These are phyloP conservation scores for Starmerella roubikii DNA, from an alignment of 805 yeast species.

Conservation along the genomic window DNA sequence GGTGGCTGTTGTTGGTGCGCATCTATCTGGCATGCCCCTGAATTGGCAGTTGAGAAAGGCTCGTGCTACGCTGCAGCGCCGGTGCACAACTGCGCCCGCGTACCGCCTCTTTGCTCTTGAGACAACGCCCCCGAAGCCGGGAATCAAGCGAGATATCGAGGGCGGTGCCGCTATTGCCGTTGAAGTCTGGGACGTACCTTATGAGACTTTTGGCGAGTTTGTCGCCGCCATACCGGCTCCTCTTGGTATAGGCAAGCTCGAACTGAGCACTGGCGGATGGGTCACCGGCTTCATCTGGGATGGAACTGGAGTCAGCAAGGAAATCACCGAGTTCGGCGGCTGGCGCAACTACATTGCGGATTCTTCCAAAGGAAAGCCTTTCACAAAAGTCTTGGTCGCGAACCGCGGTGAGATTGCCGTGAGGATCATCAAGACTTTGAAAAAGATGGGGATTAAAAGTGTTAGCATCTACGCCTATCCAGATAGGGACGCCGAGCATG, in stretches of 20 bases:
- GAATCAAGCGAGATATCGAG: conserved; percentile 51
- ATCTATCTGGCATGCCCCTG: conserved; percentile 71
- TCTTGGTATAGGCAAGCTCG: conserved; percentile 86
- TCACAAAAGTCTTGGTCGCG: conserved; percentile 78
- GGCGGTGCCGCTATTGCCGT: conserved; percentile 38
- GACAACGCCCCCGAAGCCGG: conserved; percentile 77
- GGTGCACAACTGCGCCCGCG: conserved; percentile 54
- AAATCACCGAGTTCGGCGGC: conserved; percentile 79
- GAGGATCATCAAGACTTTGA: conserved; percentile 76
- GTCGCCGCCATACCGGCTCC: conserved; percentile 87
- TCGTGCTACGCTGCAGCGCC: conserved; percentile 53
- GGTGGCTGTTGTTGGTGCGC: conserved; percentile 95
- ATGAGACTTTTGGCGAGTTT: conserved; percentile 64
- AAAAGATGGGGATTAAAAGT: conserved; percentile 60
- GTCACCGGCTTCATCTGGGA: conserved; percentile 93
- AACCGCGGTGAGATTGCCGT: conserved; percentile 98
- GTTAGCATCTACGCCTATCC: conserved; percentile 86
- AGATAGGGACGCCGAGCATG: conserved; percentile 82
- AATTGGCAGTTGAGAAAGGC: conserved; percentile 89
- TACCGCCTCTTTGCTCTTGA: conserved; percentile 71
- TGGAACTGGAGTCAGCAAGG: conserved; percentile 54
- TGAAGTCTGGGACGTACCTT: conserved; percentile 76
- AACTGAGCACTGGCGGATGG: conserved; percentile 64
- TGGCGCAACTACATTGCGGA: conserved; percentile 51
- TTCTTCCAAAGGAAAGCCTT: conserved; percentile 41